A percentile compares a stretch with the other conserved stretches of the same genome.
These are phyloP conservation scores for Rheum nobile DNA, from an alignment of 148 eudicot species.

Conservation along the genomic window DNA sequence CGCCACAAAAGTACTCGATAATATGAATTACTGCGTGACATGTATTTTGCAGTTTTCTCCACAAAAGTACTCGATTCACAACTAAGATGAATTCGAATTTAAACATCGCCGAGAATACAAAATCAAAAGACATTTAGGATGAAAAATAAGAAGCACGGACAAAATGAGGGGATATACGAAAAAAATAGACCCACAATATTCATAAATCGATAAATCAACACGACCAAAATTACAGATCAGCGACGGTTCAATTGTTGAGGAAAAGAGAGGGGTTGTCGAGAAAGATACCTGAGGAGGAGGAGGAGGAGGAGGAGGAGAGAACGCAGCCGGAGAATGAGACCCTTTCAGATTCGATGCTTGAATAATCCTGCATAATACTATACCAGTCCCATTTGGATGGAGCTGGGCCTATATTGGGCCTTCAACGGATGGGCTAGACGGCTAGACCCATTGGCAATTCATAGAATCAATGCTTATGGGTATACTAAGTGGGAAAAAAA, in stretches of 20 bases:
- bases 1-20: no score
- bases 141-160: no score
- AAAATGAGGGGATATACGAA: not conserved
- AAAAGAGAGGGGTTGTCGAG: not conserved
- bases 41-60: not conserved
- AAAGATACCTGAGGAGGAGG: not conserved
- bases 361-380: not conserved
- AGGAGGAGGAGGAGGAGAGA: no score
- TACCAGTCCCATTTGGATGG: not conserved
- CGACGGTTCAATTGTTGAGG: not conserved
- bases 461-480: no score
- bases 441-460: no score
- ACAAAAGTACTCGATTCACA: not conserved
- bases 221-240: not conserved
- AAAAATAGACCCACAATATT: not conserved
- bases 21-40: not conserved
- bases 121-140: not conserved
- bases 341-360: not conserved
- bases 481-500: no score
- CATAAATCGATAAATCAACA: not conserved
- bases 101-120: no score
- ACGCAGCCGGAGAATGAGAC: slow-evolving; percentile 1
- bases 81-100: no score
- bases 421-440: not conserved
- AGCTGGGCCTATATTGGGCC: not conserved